phyloP scores from a whole-genome alignment of 2,329 filamentous ascomycete species.

The Paraconiothyrium sp. region DNA sequence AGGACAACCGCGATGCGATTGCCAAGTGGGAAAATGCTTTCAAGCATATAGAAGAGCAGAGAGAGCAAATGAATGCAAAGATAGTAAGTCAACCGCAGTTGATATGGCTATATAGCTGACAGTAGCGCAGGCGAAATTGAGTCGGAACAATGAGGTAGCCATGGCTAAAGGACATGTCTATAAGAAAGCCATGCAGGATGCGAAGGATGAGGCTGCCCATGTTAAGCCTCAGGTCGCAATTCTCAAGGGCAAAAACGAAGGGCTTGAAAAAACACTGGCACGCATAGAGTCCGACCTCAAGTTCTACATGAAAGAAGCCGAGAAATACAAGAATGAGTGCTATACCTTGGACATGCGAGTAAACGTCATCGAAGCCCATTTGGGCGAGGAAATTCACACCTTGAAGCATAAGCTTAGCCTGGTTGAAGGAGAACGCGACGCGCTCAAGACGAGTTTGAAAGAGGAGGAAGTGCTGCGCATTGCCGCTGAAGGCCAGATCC shows the following conservation, averaged over 20 bases:
- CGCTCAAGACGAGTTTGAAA: constrained; percentile 74
- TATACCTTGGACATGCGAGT: constrained; percentile 58
- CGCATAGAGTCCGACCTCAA: constrained; percentile 43
- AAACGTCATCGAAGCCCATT: constrained; percentile 69
- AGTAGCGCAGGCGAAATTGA: constrained; percentile 32
- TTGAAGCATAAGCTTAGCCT: constrained; percentile 70
- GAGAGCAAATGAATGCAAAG: constrained; percentile 36
- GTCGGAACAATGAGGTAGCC: constrained; percentile 33
- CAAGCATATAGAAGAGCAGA: constrained; percentile 42
- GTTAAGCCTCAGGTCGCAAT: constrained; percentile 24
- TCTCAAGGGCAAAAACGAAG: constrained; percentile 41
- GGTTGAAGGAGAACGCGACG: constrained; percentile 78
- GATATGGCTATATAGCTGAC: background rate
- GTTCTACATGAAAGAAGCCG: constrained; percentile 44
- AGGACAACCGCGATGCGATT: constrained; percentile 42
- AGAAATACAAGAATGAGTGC: constrained; percentile 54
- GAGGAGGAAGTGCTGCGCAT: constrained; percentile 78
- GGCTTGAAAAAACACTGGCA: constrained; percentile 37
- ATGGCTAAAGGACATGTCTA: constrained; percentile 34
- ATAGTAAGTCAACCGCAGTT: constrained; percentile 29
- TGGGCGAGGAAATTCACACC: constrained; percentile 72
- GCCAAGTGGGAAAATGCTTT: constrained; percentile 46
- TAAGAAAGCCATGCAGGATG: constrained; percentile 36
- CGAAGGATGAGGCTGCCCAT: constrained; percentile 32
- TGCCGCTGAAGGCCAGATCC: constrained; percentile 75